phyloP scores from a whole-genome alignment of 352 stramenopile genomes.

The Phytophthora fragariaefolia region DNA sequence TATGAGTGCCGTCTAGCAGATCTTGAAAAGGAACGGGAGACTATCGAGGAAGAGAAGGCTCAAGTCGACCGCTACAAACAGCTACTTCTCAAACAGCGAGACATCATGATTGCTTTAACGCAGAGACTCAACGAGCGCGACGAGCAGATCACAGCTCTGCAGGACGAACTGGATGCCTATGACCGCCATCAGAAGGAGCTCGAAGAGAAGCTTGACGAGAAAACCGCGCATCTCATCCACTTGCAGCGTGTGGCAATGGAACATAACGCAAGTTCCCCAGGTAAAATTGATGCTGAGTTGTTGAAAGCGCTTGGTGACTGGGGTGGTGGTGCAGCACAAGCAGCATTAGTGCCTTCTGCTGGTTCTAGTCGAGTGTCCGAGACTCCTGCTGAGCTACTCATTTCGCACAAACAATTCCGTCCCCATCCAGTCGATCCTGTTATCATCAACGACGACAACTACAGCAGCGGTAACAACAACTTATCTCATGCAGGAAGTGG shows the following conservation, averaged over 20 bases:
- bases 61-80: constrained; percentile 97
- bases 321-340: constrained; percentile 31
- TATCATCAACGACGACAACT: constrained; percentile 50
- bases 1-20: constrained; percentile 93
- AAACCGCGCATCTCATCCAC: constrained; percentile 94
- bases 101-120: constrained; percentile 97
- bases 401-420: constrained; percentile 75
- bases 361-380: constrained; percentile 3
- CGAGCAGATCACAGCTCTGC: constrained; percentile 95
- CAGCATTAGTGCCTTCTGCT: constrained; percentile 4
- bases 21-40: constrained; percentile 94
- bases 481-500: constrained; percentile 9
- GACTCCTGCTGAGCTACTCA: constrained; percentile 50
- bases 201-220: constrained; percentile 95
- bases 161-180: constrained; percentile 95
- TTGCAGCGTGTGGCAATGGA: constrained; percentile 93
- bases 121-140: constrained; percentile 95
- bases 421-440: constrained; percentile 51
- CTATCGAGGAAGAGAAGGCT: constrained; percentile 95
- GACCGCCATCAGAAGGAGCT: constrained; percentile 93
- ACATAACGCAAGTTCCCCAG: constrained; percentile 71
- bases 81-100: constrained; percentile 95
- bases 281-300: constrained; percentile 66
- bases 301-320: constrained; percentile 74
- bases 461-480: constrained; percentile 34